phyloP scores from a whole-genome alignment of 306 rosid genomes.

The Boehmeria nivea region DNA sequence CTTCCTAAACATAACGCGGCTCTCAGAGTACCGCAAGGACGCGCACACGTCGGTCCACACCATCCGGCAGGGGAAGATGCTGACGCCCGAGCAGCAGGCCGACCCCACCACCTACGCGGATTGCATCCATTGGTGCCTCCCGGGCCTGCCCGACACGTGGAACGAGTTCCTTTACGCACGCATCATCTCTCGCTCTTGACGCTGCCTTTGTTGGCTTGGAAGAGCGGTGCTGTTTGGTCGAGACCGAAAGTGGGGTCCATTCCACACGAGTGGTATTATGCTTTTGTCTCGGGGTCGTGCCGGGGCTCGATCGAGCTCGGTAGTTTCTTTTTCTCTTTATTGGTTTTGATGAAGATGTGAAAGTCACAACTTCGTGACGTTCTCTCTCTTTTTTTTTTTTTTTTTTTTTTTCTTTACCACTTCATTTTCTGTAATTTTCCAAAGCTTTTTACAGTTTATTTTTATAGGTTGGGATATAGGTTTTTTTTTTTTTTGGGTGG shows the following conservation, averaged over 20 bases:
- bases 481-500: constrained; percentile 2
- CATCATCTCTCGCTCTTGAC: constrained; percentile 63
- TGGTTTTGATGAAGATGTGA: constrained; percentile 29
- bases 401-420: constrained; percentile 1
- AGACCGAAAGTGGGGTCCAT: no score
- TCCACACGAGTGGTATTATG: no score
- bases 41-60: constrained; percentile 89
- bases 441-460: constrained; percentile 20
- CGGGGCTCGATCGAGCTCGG: no score
- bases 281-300: no score
- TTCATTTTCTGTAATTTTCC: constrained; percentile 30
- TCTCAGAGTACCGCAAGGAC: constrained; percentile 80
- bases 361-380: neutral
- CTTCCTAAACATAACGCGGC: constrained; percentile 64
- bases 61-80: constrained; percentile 74
- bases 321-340: constrained; percentile 10
- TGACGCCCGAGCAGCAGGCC: constrained; percentile 70
- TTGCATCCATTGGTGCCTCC: constrained; percentile 96
- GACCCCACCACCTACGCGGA: constrained; percentile 79
- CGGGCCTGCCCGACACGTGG: constrained; percentile 95
- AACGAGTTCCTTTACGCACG: constrained; percentile 76
- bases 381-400: constrained; percentile 4
- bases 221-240: no score
- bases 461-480: constrained; percentile 10
- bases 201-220: no score